Evolutionary conservation across 257 asterid species (phyloP).

Genomic region (Solanum sitiens): DNA sequence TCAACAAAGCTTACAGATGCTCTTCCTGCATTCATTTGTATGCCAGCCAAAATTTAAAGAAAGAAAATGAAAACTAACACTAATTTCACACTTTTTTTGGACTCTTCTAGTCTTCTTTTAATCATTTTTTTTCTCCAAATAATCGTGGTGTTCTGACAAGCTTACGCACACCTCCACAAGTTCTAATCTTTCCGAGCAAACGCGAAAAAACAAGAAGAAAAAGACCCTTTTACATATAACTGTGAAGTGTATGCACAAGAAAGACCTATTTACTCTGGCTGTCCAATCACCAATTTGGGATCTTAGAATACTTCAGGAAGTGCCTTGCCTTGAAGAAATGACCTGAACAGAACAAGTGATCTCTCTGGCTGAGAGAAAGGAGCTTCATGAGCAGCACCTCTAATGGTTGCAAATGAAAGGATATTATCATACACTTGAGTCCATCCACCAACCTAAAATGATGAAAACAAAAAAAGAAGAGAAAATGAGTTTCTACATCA

Average conservation of each 20-base stretch:
- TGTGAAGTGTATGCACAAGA: neutral
- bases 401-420: conserved; percentile 55
- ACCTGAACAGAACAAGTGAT: conserved; percentile 54
- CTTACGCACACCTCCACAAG: neutral
- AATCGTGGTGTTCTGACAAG: neutral
- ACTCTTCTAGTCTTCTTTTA: neutral
- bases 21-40: neutral
- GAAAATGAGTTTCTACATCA: neutral
- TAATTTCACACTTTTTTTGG: neutral
- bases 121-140: neutral
- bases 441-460: conserved; percentile 64
- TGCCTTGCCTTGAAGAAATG: conserved; percentile 46
- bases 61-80: neutral
- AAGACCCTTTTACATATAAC: neutral
- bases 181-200: neutral
- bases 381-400: conserved; percentile 78
- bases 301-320: conserved; percentile 35
- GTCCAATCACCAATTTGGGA: neutral
- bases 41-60: neutral
- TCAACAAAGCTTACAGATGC: neutral
- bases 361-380: conserved; percentile 72
- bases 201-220: neutral
- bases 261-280: conserved; percentile 2
- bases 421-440: conserved; percentile 50
- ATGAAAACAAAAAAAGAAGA: conserved; percentile 41